Conservation (phyloP, 1,284 basidiomycete species). For the Paramarasmius palmivorus region DNA sequence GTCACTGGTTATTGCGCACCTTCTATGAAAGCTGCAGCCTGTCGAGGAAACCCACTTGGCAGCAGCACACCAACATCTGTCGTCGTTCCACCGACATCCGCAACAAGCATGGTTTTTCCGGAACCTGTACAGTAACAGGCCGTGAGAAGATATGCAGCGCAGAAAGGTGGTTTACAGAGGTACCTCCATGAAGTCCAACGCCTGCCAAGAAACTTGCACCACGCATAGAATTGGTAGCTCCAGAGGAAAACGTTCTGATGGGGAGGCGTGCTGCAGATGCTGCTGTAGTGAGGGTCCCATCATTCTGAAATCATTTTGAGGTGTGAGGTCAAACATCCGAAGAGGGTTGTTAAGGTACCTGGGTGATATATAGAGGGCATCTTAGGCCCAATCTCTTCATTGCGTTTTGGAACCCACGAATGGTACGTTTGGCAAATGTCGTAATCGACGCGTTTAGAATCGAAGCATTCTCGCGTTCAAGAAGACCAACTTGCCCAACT, state of each 20-base stretch:
- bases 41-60: conserved; percentile 51
- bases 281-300: conserved; percentile 53
- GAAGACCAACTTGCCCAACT: conserved; percentile 51
- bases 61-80: conserved; percentile 53
- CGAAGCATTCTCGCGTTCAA: conserved; percentile 59
- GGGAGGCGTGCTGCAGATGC: conserved; percentile 49
- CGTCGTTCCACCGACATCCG: conserved; percentile 54
- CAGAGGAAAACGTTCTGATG: conserved; percentile 58
- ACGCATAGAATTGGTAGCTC: conserved; percentile 63
- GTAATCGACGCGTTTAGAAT: conserved; percentile 60
- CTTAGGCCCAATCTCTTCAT: conserved; percentile 43
- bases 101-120: conserved; percentile 19
- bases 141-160: too few relatives aligned
- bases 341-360: conserved; percentile 7
- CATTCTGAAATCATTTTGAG: conserved; percentile 34
- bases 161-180: too few relatives aligned
- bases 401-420: conserved; percentile 48
- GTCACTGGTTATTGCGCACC: conserved; percentile 10
- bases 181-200: conserved; percentile 33
- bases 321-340: background rate
- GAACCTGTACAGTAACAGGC: background rate
- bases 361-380: conserved; percentile 57
- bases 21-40: conserved; percentile 51
- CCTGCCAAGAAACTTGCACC: conserved; percentile 55
- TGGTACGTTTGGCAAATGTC: conserved; percentile 49